A percentile compares a stretch with the other conserved stretches of the same genome.
phyloP scores from a whole-genome alignment of 2,329 filamentous ascomycete genomes.

The Periconia sp. region DNA sequence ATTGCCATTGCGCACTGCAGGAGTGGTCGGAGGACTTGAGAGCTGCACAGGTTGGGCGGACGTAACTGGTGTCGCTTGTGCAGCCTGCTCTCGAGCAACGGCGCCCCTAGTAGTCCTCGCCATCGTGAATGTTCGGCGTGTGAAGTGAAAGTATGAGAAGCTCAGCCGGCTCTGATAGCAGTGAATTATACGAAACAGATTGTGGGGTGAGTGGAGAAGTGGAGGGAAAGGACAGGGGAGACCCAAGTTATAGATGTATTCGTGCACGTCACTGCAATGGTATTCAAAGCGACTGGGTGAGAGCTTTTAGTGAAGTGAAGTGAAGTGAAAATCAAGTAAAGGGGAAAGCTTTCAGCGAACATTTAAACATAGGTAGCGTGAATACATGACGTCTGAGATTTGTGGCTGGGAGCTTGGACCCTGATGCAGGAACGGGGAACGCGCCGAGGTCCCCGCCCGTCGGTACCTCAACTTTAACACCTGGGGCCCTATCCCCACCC shows the following conservation, averaged over 20 bases:
- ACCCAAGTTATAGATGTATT: too few relatives aligned
- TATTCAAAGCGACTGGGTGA: background rate
- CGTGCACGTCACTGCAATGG: too few relatives aligned
- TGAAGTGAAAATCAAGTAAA: constrained; percentile 5
- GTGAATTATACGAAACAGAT: too few relatives aligned
- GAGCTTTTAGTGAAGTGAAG: background rate
- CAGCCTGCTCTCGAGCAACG: constrained; percentile 13
- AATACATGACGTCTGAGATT: constrained; percentile 44
- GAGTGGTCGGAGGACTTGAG: constrained; percentile 52
- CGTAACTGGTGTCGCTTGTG: constrained; percentile 11
- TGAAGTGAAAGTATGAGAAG: constrained; percentile 3
- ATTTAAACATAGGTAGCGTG: constrained; percentile 13
- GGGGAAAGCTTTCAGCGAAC: constrained; percentile 12
- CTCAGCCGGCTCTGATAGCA: too few relatives aligned
- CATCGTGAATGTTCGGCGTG: constrained; percentile 26
- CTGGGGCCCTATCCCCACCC: constrained; percentile 5
- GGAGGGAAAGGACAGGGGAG: background rate
- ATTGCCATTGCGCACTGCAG: constrained; percentile 39
- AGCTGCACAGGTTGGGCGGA: constrained; percentile 44
- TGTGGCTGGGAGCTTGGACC: constrained; percentile 38
- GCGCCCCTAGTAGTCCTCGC: constrained; percentile 39
- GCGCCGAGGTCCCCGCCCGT: constrained; percentile 25
- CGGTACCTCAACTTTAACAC: constrained; percentile 7
- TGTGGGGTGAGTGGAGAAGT: too few relatives aligned
- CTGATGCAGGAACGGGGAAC: constrained; percentile 28